These are phyloP conservation scores for Entomortierella lignicola DNA, from an alignment of 192 early-diverging fungal genomes.

Conservation along the genomic window DNA sequence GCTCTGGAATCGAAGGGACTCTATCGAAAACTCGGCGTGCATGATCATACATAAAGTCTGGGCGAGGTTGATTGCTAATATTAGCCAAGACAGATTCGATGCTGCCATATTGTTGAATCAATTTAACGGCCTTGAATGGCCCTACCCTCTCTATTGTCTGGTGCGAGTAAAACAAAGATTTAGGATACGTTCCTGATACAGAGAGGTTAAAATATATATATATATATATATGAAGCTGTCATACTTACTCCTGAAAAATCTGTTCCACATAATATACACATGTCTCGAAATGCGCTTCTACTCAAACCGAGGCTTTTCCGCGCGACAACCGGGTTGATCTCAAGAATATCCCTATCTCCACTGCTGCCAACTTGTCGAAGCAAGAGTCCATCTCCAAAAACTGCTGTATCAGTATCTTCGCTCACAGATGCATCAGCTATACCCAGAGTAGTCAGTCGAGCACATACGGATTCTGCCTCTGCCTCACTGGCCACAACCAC, in stretches of 20 bases:
- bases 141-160: conserved; percentile 73
- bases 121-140: conserved; percentile 67
- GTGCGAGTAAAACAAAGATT: not conserved
- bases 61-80: conserved; percentile 6
- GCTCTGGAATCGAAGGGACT: conserved; percentile 1
- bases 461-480: conserved; percentile 79
- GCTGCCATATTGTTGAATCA: conserved; percentile 67
- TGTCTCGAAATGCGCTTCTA: conserved; percentile 67
- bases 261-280: conserved; percentile 84
- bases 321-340: conserved; percentile 63
- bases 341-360: conserved; percentile 42
- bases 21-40: conserved; percentile 47
- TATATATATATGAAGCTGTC: not conserved
- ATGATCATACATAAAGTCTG: conserved; percentile 34
- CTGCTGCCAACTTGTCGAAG: conserved; percentile 57
- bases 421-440: conserved; percentile 69
- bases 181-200: too few relatives aligned
- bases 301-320: conserved; percentile 61
- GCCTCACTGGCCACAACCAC: conserved; percentile 55
- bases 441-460: conserved; percentile 59
- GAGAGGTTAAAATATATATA: not conserved
- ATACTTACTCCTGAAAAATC: conserved; percentile 69
- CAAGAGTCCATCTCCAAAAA: conserved; percentile 65
- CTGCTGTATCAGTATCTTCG: conserved; percentile 70
- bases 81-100: conserved; percentile 69